Base-by-base conservation (phyloP, 2,329 filamentous ascomycete species). In the Chalara sp. region DNA sequence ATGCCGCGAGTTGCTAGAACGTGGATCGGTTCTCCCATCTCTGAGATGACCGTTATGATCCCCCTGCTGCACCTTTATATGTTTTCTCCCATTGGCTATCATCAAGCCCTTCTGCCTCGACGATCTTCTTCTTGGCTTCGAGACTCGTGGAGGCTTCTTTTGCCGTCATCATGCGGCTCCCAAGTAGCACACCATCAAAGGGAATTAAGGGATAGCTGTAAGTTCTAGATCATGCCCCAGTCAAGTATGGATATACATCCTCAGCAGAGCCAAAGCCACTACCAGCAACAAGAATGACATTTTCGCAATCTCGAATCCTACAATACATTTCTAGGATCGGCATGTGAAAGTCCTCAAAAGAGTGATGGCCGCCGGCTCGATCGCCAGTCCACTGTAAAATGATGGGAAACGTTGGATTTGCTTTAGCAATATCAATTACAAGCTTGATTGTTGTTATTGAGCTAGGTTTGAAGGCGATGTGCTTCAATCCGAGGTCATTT, bases 21-120 rank as follows among this genome's bases (percentile, higher is more conserved):
- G 76, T 97, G 92, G 53, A 97, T 97, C 2, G 92, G 92, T 75
- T 97, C 91, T 41, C 92, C 92, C 92, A 97, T 96, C 72, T 97
- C 92, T 1, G 92, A 97, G 53, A 87, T 83, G 46, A 97, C 92
- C 21, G 92, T 97, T 62, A 97, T 90, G 57, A 97, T 82, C 66
- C 92, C 92, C 92, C 92, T 50, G 89, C 86, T 28, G 88, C 76
- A 28, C 86, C 87, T 73, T 90, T 88, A 74, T 95, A 95, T 5
- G 89, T 92, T 71, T 89, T 83, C 70, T 95, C 88, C 90, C 90
- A 96, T 59, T 91, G 77, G 54, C 68, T 68, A 63, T 95, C 89
- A 33, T 86, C 84, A 32, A 95, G 75, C 65, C 90, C 90, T 51
- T 82, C 78, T 6, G 89, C 88, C 52, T 89, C 86, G 35, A 86